Evolutionary conservation across 1,284 basidiomycete genomes (phyloP).

Genomic region (Puccinia novopanici): DNA sequence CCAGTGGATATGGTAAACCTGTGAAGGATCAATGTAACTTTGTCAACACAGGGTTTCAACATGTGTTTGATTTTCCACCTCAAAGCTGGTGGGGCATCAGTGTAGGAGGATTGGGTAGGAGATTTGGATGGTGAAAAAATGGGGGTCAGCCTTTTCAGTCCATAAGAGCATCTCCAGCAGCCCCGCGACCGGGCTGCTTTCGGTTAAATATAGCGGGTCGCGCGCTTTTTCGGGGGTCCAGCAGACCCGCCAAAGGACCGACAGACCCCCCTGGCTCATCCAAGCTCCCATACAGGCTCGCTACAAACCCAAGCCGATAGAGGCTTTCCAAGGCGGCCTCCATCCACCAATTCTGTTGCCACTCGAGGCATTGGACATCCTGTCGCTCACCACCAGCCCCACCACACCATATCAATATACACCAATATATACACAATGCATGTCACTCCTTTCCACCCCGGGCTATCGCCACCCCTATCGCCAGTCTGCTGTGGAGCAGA

Average conservation of each 20-base stretch:
- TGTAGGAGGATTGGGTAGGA: conserved; percentile 2
- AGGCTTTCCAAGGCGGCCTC: too few relatives aligned
- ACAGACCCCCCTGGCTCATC: not conserved
- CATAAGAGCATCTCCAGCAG: not conserved
- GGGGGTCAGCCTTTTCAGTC: not conserved
- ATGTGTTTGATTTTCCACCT: not conserved
- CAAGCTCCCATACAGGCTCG: too few relatives aligned
- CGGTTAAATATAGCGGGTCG: not conserved
- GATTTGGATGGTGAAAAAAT: conserved; percentile 1
- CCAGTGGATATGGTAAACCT: not conserved
- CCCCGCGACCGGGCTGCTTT: not conserved
- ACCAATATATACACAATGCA: too few relatives aligned
- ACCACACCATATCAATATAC: too few relatives aligned
- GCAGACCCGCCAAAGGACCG: too few relatives aligned
- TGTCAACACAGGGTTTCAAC: not conserved
- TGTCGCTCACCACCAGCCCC: too few relatives aligned
- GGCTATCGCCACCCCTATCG: not conserved
- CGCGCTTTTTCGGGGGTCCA: too few relatives aligned
- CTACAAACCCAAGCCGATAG: too few relatives aligned
- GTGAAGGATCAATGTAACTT: not conserved
- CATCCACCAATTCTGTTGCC: too few relatives aligned
- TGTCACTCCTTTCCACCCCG: too few relatives aligned
- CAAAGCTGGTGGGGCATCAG: not conserved
- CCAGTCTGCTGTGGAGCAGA: too few relatives aligned
- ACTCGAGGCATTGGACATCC: too few relatives aligned